Base-by-base conservation (phyloP, 768 basidiomycete genomes). In the Leccinum variicolor region DNA sequence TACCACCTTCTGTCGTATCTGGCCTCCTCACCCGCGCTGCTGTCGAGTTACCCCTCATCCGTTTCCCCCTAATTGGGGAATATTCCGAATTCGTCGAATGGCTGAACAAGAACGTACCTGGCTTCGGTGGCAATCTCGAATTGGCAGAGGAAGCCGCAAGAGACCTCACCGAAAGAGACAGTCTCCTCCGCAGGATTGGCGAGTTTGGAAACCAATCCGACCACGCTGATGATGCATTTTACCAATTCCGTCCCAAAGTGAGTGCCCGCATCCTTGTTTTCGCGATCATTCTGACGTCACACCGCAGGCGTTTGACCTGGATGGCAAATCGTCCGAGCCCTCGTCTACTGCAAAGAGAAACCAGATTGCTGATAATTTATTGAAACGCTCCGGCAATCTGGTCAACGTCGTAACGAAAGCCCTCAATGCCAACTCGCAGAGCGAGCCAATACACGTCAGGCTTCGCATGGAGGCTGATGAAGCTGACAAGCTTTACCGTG, bases 61-160 rank as follows among this genome's bases (percentile, higher is more conserved):
- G 87, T 41, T 84, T 93, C 74, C 87, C 92, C 1, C 74, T 94
- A 14, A 67, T 94, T 11, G 92, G 92, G 48, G 90, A 93, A 75
- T 94, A 94, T 61, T 92, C 93, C 43, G 94, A 96, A 62, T 87
- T 97, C 62, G 89, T 88, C 10, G 79, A 81, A 4, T 97, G 93
- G 93, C 72, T 97, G 56, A 84, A 85, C 56, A 82, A 81, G 56
- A 86, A 90, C 61, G 85, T 95, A 3, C 82, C 84, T 59, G 90
- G 83, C 9, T 88, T 96, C 60, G 86, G 82, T 17, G 90, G 88
- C 19, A 88, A 80, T 70, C 74, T 90, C 56, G 92, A 94, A 58
- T 78, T 82, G 47, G 92, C 92, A 2, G 90, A 91, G 62, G 85
- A 92, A 53, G 84, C 71, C n/a, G 84, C 84, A 26, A 69, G 69